A percentile compares a stretch with the other conserved stretches of the same genome.
phyloP scores from a whole-genome alignment of 176 grass and related monocot genomes.

The Lolium perenne region DNA sequence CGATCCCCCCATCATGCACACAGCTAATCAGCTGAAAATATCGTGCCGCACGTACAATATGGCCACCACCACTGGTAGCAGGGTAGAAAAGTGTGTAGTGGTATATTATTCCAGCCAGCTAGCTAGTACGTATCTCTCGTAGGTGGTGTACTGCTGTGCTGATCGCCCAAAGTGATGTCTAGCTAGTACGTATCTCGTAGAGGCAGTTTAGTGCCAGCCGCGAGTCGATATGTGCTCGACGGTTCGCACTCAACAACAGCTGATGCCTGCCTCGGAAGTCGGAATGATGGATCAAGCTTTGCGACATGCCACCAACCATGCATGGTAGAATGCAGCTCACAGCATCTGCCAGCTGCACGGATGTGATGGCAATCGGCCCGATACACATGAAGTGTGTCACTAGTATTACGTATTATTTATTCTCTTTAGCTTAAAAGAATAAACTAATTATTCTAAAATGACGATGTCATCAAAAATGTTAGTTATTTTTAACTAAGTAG shows the following conservation, averaged over 20 bases:
- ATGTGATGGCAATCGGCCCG: neutral
- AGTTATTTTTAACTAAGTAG: too few relatives aligned
- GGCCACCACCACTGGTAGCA: neutral
- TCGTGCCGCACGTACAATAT: neutral
- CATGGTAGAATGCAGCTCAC: neutral
- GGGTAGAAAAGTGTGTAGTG: neutral
- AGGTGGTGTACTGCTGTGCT: neutral
- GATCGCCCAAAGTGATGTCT: neutral
- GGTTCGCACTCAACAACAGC: neutral
- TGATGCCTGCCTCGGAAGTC: constrained; percentile 10
- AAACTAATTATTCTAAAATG: too few relatives aligned
- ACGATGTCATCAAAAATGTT: too few relatives aligned
- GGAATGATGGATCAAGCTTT: neutral
- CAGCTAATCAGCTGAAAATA: neutral
- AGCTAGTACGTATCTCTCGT: neutral
- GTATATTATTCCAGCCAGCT: neutral
- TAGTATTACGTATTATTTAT: too few relatives aligned
- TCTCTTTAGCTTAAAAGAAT: neutral
- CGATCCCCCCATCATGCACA: neutral
- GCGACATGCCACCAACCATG: neutral
- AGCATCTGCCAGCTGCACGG: neutral
- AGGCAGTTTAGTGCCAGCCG: neutral
- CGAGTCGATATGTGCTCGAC: neutral
- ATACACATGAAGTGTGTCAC: too few relatives aligned
- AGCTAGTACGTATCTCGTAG: neutral